phyloP scores from a whole-genome alignment of 2,329 filamentous ascomycete genomes.

The Claviceps africana region DNA sequence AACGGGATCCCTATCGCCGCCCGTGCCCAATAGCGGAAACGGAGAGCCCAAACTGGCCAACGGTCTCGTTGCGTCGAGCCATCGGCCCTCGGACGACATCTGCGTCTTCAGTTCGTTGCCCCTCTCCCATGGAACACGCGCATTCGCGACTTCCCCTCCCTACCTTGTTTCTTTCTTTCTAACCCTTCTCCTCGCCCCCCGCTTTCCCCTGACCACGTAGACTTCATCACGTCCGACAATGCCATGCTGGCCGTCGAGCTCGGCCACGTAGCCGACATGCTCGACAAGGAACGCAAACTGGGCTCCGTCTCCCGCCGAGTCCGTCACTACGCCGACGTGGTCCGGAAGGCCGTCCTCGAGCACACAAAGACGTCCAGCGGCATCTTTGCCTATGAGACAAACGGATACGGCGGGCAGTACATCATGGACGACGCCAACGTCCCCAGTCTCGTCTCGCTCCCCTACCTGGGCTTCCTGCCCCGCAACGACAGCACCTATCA shows the following conservation, averaged over 20 bases:
- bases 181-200: too few relatives aligned
- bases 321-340: slow-evolving; percentile 36
- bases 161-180: too few relatives aligned
- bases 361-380: slow-evolving; percentile 30
- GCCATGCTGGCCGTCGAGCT: slow-evolving; percentile 36
- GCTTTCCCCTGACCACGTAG: too few relatives aligned
- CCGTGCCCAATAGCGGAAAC: slow-evolving; percentile 51
- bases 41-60: slow-evolving; percentile 68
- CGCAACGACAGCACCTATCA: slow-evolving; percentile 53
- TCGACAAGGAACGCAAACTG: slow-evolving; percentile 53
- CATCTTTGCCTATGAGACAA: slow-evolving; percentile 68
- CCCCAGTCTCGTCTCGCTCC: slow-evolving; percentile 50
- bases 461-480: slow-evolving; percentile 47
- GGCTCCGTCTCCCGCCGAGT: slow-evolving; percentile 45
- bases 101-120: slow-evolving; percentile 43
- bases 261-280: slow-evolving; percentile 43
- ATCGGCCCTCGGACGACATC: slow-evolving; percentile 72
- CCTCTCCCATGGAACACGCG: not conserved
- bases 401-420: slow-evolving; percentile 53
- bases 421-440: slow-evolving; percentile 64
- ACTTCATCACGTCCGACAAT: slow-evolving; percentile 31
- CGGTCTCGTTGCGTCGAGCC: slow-evolving; percentile 64
- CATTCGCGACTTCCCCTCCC: not conserved
- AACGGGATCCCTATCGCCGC: slow-evolving; percentile 11
- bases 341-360: slow-evolving; percentile 51